Evolutionary conservation across 148 eudicot genomes (phyloP).

Genomic region (Amaranthus cruentus): DNA sequence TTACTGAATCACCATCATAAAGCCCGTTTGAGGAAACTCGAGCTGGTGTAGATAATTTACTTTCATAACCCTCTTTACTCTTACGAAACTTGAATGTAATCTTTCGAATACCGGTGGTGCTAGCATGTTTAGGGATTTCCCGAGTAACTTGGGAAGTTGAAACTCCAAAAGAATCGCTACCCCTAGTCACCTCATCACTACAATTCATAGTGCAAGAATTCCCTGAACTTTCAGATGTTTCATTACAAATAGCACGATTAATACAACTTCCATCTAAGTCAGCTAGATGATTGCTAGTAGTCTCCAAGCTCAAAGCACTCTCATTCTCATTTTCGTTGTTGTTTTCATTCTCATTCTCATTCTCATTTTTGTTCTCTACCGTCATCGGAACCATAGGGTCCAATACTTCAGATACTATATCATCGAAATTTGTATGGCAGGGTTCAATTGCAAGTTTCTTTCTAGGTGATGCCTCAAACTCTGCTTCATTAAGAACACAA

Average conservation of each 20-base stretch:
- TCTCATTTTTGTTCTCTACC: constrained; percentile 16
- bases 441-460: constrained; percentile 37
- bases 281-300: constrained; percentile 38
- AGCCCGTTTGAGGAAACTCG: constrained; percentile 22
- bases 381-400: constrained; percentile 47
- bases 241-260: constrained; percentile 46
- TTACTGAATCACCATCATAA: constrained; percentile 24
- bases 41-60: constrained; percentile 22
- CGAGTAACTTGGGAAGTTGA: constrained; percentile 53
- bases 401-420: constrained; percentile 58
- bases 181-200: constrained; percentile 38
- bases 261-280: constrained; percentile 32
- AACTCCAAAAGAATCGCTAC: constrained; percentile 27
- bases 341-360: neutral
- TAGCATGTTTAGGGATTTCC: constrained; percentile 69
- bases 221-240: constrained; percentile 59
- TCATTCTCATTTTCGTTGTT: constrained; percentile 19
- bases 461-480: constrained; percentile 19
- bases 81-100: constrained; percentile 87
- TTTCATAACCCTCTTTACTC: constrained; percentile 48
- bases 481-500: constrained; percentile 32
- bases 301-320: constrained; percentile 40
- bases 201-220: constrained; percentile 40
- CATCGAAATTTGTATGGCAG: constrained; percentile 39
- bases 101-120: constrained; percentile 74